Conservation (phyloP, 2,329 filamentous ascomycete genomes). For the Penicillium sp. region DNA sequence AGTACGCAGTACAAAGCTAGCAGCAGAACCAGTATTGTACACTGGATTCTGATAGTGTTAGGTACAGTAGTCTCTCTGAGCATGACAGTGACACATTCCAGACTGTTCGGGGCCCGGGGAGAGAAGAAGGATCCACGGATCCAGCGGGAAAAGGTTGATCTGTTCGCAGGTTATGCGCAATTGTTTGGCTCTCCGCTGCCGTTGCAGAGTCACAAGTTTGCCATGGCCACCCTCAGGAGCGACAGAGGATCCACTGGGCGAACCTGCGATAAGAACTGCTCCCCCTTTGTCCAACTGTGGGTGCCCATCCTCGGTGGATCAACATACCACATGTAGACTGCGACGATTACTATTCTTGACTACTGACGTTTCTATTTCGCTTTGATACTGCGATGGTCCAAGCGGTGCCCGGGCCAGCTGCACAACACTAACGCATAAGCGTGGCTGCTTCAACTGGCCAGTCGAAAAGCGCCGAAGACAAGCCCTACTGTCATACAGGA, state of each 20-base stretch:
- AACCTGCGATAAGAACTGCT: not conserved
- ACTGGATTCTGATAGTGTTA: not conserved
- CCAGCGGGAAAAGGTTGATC: not conserved
- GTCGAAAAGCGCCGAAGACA: not conserved
- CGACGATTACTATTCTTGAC: too few relatives aligned
- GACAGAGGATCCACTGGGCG: conserved; percentile 4
- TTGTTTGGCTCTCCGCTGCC: not conserved
- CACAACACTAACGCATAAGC: not conserved
- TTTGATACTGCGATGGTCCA: not conserved
- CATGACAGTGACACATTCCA: not conserved
- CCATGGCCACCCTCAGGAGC: conserved; percentile 2
- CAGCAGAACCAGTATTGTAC: not conserved
- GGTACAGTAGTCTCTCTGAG: not conserved
- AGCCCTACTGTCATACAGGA: not conserved
- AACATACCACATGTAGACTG: too few relatives aligned
- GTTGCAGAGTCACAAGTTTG: too few relatives aligned
- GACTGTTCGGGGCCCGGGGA: not conserved
- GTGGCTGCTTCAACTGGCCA: not conserved
- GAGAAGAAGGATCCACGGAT: not conserved
- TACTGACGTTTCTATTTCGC: too few relatives aligned
- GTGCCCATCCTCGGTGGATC: too few relatives aligned
- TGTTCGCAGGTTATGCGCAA: not conserved
- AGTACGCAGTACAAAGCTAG: not conserved
- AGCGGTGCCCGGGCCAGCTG: not conserved
- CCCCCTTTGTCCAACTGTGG: too few relatives aligned